A percentile compares a stretch with the other conserved stretches of the same genome.
These are phyloP conservation scores for Kluyveromyces sp. DNA, from an alignment of 1,139 yeast species.

Conservation along the genomic window DNA sequence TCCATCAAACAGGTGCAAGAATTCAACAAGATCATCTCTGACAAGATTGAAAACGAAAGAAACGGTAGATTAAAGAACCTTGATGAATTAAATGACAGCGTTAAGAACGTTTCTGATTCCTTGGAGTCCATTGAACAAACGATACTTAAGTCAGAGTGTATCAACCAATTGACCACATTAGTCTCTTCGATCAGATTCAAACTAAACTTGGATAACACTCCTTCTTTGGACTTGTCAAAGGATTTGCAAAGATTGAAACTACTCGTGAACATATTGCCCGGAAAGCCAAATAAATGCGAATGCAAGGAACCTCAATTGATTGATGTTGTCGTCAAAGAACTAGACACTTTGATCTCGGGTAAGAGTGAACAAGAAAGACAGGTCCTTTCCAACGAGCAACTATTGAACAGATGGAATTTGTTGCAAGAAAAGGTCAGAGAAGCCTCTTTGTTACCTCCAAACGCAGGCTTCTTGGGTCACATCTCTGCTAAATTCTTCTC, in stretches of 20 bases:
- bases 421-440: slow-evolving; percentile 83
- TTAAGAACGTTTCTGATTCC: slow-evolving; percentile 34
- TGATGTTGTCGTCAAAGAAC: slow-evolving; percentile 22
- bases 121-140: slow-evolving; percentile 19
- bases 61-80: slow-evolving; percentile 69
- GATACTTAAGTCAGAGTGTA: slow-evolving; percentile 23
- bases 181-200: slow-evolving; percentile 19
- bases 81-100: slow-evolving; percentile 48
- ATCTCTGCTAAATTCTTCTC: slow-evolving; percentile 72
- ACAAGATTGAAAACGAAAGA: slow-evolving; percentile 72
- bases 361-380: slow-evolving; percentile 13
- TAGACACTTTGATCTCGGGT: slow-evolving; percentile 9
- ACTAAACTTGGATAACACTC: slow-evolving; percentile 14
- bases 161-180: slow-evolving; percentile 21
- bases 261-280: slow-evolving; percentile 25
- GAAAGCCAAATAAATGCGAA: slow-evolving; percentile 17
- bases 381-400: slow-evolving; percentile 48
- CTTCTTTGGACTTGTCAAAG: slow-evolving; percentile 24
- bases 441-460: slow-evolving; percentile 83
- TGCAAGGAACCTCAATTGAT: slow-evolving; percentile 19
- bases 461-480: slow-evolving; percentile 93
- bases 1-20: slow-evolving; percentile 66
- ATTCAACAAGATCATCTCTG: slow-evolving; percentile 56
- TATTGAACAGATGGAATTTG: slow-evolving; percentile 63
- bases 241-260: slow-evolving; percentile 29